Evolutionary conservation across 768 basidiomycete species (phyloP), one percentile per base, ranked within the genome.

Genomic region (Mycena crocata): DNA sequence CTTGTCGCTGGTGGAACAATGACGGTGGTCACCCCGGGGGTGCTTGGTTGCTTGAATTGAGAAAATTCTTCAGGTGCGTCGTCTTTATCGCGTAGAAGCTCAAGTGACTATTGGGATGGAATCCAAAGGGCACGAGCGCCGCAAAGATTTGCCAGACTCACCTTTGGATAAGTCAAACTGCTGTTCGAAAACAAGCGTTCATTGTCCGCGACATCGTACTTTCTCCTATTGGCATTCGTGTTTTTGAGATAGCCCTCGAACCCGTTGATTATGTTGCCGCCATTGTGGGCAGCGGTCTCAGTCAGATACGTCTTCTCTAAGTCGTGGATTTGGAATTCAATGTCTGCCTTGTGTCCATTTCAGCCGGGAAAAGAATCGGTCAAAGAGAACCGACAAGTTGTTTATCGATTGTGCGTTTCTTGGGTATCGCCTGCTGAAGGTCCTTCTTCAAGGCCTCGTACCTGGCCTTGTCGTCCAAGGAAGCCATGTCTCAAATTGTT

Each of bases 211-310:
- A 93, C 86, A 69, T 95, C 93, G 69, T 90, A 88, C 73, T 89
- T 90, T 74, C 90, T 85, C 71, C 93, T 82, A 9, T 85, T 88
- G 12, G 85, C 82, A 1, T 85, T 86, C 64, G 90, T 91, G 71
- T 90, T 90, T 78, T 95, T 95, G 63, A 95, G 86, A 74, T 94
- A 95, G 44, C 90, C 89, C 59, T 95, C 94, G 69, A 95, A 95
- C 5, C 94, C 94, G 71, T 91, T 91, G 39, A 95, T 91, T 57
- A 95, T 94, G 71, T 95, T 95, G 32, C 94, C 94, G 21, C 93
- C 93, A 71, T 88, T 90, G 66, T 91, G 90, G 0, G 83, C 82
- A 1, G 90, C 87, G 0, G 94, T 94, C 57, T 95, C 94, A 9
- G 88, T 87, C 37, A 95, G 82, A 77, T 95, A 95, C 5, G 84